Percentiles rank a stretch among this genome's conserved stretches.
These are phyloP conservation scores for Fusarium oxysporum DNA, from an alignment of 2,329 filamentous ascomycete genomes.

Conservation along the genomic window DNA sequence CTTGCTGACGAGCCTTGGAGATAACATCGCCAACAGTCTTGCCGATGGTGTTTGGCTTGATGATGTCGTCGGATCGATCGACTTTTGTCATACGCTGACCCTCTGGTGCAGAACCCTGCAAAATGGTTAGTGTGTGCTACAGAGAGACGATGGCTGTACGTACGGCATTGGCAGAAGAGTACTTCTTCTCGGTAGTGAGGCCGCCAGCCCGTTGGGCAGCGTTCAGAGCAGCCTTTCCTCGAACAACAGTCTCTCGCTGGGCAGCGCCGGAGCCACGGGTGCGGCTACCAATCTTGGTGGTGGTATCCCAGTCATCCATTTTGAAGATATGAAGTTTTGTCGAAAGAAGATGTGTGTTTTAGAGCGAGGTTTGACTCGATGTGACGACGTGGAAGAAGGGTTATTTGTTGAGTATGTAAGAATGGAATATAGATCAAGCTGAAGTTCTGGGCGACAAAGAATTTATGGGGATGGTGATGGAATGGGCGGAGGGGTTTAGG, in stretches of 20 bases:
- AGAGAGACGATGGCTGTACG: conserved; percentile 18
- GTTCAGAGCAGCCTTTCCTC: conserved; percentile 85
- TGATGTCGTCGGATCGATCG: conserved; percentile 95
- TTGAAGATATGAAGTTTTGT: conserved; percentile 55
- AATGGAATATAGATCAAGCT: conserved; percentile 36
- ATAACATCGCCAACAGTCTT: conserved; percentile 85
- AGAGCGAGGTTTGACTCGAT: not conserved
- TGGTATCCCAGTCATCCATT: conserved; percentile 83
- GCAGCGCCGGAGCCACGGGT: conserved; percentile 73
- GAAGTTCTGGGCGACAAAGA: conserved; percentile 35
- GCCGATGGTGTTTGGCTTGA: conserved; percentile 94
- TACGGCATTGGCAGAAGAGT: conserved; percentile 75
- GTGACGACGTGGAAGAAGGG: not conserved
- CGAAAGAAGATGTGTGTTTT: conserved; percentile 6
- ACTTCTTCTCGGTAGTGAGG: conserved; percentile 92
- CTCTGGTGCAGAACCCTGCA: conserved; percentile 62
- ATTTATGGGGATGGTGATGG: conserved; percentile 49
- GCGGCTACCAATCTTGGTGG: conserved; percentile 95
- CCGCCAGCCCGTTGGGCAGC: conserved; percentile 85
- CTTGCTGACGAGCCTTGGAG: conserved; percentile 79
- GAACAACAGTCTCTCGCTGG: conserved; percentile 87
- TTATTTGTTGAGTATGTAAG: conserved; percentile 28
- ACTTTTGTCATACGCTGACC: conserved; percentile 98
- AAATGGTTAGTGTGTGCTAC: conserved; percentile 27
- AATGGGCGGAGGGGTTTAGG: conserved; percentile 44